A percentile compares a stretch with the other conserved stretches of the same genome.
These are phyloP conservation scores for Globisporangium cederbergense DNA, from an alignment of 352 stramenopile genomes.

Conservation along the genomic window DNA sequence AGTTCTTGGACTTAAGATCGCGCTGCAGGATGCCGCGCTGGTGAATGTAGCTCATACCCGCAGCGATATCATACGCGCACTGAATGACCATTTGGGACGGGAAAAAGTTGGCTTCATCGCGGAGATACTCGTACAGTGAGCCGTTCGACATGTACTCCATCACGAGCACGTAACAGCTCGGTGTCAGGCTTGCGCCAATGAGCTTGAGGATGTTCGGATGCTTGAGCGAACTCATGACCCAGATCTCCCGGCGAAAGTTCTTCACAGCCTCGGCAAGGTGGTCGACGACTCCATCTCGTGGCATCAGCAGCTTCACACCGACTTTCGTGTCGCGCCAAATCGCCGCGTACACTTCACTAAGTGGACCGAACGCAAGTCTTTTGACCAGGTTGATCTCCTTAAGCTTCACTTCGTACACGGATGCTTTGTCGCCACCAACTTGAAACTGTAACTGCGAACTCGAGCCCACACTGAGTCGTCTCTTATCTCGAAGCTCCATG, in stretches of 20 bases:
- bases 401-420: slow-evolving; percentile 79
- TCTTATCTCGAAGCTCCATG: slow-evolving; percentile 50
- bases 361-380: slow-evolving; percentile 57
- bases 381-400: slow-evolving; percentile 74
- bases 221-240: slow-evolving; percentile 68
- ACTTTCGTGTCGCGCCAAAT: slow-evolving; percentile 77
- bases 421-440: slow-evolving; percentile 64
- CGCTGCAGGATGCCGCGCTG: slow-evolving; percentile 53
- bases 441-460: slow-evolving; percentile 64
- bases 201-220: slow-evolving; percentile 77
- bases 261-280: slow-evolving; percentile 68
- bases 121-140: slow-evolving; percentile 78
- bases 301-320: slow-evolving; percentile 76
- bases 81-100: slow-evolving; percentile 57
- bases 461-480: slow-evolving; percentile 55
- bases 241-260: slow-evolving; percentile 80
- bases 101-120: slow-evolving; percentile 73
- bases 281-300: slow-evolving; percentile 62
- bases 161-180: slow-evolving; percentile 75
- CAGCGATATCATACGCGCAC: slow-evolving; percentile 59
- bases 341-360: slow-evolving; percentile 74
- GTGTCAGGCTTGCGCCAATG: slow-evolving; percentile 71
- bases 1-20: slow-evolving; percentile 82
- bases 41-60: slow-evolving; percentile 66
- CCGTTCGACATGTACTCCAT: slow-evolving; percentile 88